A percentile compares a stretch with the other conserved stretches of the same genome.
phyloP scores from a whole-genome alignment of 345 rosid species.

The Mercurialis annua region DNA sequence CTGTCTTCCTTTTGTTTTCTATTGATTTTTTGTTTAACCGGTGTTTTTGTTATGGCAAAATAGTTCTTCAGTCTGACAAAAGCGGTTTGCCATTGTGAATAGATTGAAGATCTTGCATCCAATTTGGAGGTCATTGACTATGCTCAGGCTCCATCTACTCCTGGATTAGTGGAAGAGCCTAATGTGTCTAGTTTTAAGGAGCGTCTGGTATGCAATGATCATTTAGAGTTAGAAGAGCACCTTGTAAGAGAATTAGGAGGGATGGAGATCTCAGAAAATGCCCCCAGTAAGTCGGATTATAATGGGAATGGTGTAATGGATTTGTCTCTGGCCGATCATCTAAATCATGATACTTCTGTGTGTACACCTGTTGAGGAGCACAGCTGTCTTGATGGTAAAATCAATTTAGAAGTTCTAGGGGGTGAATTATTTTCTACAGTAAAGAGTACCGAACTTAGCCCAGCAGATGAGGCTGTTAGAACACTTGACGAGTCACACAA shows the following conservation, averaged over 20 bases:
- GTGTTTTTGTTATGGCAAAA: background rate
- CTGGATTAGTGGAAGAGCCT: conserved; percentile 78
- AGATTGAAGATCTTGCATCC: conserved; percentile 48
- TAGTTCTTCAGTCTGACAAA: conserved; percentile 3
- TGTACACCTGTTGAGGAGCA: conserved; percentile 33
- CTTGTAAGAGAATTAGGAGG: conserved; percentile 32
- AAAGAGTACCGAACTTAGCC: conserved; percentile 28
- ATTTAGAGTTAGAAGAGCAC: conserved; percentile 55
- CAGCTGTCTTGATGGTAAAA: conserved; percentile 24
- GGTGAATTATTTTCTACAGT: conserved; percentile 28
- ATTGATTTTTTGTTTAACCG: conserved; percentile 2
- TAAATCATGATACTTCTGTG: conserved; percentile 24
- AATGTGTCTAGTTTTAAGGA: conserved; percentile 61
- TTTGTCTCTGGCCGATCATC: conserved; percentile 30
- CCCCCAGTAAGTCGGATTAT: conserved; percentile 30
- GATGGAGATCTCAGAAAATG: conserved; percentile 33
- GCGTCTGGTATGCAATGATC: conserved; percentile 61
- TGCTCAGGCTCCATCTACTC: conserved; percentile 92
- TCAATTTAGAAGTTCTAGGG: conserved; percentile 20
- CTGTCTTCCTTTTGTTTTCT: background rate
- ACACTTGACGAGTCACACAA: conserved; percentile 34
- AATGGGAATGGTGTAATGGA: conserved; percentile 24
- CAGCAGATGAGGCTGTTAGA: conserved; percentile 30
- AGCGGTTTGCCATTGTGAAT: conserved; percentile 23
- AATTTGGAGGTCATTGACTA: conserved; percentile 53